Evolutionary conservation across 768 basidiomycete species (phyloP), one percentile per base, ranked within the genome.

Genomic region (Rhodotorula babjevae): DNA sequence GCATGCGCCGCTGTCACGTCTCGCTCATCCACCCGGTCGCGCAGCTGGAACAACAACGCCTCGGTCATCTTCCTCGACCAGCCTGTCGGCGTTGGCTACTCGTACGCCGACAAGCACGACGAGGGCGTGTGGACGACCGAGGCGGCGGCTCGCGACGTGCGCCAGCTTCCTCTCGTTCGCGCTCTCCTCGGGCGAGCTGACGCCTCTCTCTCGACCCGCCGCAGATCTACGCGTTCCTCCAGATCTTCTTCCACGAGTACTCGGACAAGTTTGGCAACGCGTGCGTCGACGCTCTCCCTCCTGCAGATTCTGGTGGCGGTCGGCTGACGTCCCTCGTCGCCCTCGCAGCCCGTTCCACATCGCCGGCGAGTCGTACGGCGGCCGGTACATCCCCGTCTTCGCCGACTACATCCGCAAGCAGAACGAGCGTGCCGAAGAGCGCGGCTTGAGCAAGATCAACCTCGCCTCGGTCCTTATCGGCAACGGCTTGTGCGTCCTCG

Each of bases 371-470:
- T 65, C 61, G 1, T 75, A 71, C 64, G 74, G 71, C 1, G 75
- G 77, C 0, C 73, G 77, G 5, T 77, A 78, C 69, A 72, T 76
- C 42, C 75, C 75, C 10, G 52, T 76, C 23, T 78, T 78, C 27
- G 64, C 77, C 2, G 75, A 78, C 63, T 73, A 75, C 69, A 75
- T 78, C 42, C 31, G 76, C 42, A 56, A 73, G 50, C 73, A 77
- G 59, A 78, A 77, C 55, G 60, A 63, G 31, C 42, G 42, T 12
- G 50, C 60, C 2, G n/a, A 50, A 0, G 16, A 50, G 67, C 52
- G 33, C 16, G 63, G 60, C 14, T 14, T 58, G 19, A 50, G 61
- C 53, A 57, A 64, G n/a, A 70, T 75, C 67, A 75, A 75, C 62
- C 76, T 78, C 36, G 31, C 6, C 7, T 78, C 77, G 18, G 58